Evolutionary conservation across 106 monocot species (phyloP).

Genomic region (Dendrobium catenatum): DNA sequence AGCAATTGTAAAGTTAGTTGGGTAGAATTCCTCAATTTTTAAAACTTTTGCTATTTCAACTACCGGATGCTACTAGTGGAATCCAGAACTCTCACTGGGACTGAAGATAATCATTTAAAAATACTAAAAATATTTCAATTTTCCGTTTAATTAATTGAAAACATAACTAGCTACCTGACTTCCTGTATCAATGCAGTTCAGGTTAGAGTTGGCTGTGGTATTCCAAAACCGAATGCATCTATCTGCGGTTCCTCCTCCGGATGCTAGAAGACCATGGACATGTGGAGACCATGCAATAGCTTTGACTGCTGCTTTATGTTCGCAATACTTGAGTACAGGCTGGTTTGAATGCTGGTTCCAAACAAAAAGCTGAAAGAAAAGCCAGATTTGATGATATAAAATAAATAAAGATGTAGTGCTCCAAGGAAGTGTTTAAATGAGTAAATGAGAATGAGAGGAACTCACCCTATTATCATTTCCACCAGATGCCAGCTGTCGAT

Average conservation of each 20-base stretch:
- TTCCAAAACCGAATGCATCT: conserved; percentile 96
- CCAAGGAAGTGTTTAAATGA: not conserved
- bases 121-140: not conserved
- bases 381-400: not conserved
- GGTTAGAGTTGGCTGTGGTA: conserved; percentile 78
- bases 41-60: not conserved
- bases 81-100: not conserved
- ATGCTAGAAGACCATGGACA: conserved; percentile 87
- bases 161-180: conserved; percentile 65
- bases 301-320: conserved; percentile 98
- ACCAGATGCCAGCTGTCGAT: conserved; percentile 93
- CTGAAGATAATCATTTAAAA: not conserved
- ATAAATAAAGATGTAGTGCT: not conserved
- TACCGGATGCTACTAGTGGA: not conserved
- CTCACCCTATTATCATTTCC: conserved; percentile 96
- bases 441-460: not conserved
- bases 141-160: not conserved
- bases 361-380: conserved; percentile 69
- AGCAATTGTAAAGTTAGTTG: not conserved
- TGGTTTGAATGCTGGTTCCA: conserved; percentile 91
- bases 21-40: not conserved
- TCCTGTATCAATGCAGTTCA: conserved; percentile 86
- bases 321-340: conserved; percentile 83
- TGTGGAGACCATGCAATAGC: conserved; percentile 99
- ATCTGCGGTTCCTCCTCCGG: conserved; percentile 99